Conservation (phyloP, 257 asterid genomes). For the Rubia yunnanensis region DNA sequence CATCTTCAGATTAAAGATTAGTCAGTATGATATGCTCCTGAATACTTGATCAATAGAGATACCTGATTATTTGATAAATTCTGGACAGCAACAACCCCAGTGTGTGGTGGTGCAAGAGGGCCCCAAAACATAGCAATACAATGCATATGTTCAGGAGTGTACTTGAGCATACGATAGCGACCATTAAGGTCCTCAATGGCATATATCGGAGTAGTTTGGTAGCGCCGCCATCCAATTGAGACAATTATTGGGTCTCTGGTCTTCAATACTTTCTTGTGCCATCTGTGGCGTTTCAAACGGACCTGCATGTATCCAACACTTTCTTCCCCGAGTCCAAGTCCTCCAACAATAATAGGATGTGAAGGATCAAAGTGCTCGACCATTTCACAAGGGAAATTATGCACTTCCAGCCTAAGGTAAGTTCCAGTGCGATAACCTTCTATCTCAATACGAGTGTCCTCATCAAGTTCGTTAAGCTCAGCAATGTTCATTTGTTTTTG, state of each 20-base stretch:
- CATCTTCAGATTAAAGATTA: not conserved
- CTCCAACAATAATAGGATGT: slow-evolving; percentile 90
- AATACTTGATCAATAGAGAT: not conserved
- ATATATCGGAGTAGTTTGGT: slow-evolving; percentile 83
- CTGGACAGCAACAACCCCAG: slow-evolving; percentile 91
- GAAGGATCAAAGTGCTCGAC: slow-evolving; percentile 88
- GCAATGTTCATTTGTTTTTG: slow-evolving; percentile 73
- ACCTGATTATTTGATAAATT: slow-evolving; percentile 88
- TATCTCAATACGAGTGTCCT: slow-evolving; percentile 66
- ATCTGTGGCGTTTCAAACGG: slow-evolving; percentile 85
- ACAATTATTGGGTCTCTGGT: slow-evolving; percentile 95
- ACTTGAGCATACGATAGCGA: slow-evolving; percentile 92
- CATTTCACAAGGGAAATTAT: slow-evolving; percentile 85
- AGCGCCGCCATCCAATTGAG: slow-evolving; percentile 98
- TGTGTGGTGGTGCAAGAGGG: slow-evolving; percentile 91
- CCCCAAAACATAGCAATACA: slow-evolving; percentile 99
- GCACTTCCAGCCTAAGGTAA: slow-evolving; percentile 82
- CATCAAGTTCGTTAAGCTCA: slow-evolving; percentile 87
- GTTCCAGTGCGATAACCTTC: slow-evolving; percentile 91
- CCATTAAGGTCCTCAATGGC: slow-evolving; percentile 91
- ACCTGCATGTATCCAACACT: slow-evolving; percentile 98
- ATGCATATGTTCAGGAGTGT: slow-evolving; percentile 99
- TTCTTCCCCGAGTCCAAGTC: slow-evolving; percentile 86
- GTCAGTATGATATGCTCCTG: not conserved
- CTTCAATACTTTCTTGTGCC: slow-evolving; percentile 95